phyloP scores from a whole-genome alignment of 1,284 basidiomycete species.

The Xerocomus nothofagi region DNA sequence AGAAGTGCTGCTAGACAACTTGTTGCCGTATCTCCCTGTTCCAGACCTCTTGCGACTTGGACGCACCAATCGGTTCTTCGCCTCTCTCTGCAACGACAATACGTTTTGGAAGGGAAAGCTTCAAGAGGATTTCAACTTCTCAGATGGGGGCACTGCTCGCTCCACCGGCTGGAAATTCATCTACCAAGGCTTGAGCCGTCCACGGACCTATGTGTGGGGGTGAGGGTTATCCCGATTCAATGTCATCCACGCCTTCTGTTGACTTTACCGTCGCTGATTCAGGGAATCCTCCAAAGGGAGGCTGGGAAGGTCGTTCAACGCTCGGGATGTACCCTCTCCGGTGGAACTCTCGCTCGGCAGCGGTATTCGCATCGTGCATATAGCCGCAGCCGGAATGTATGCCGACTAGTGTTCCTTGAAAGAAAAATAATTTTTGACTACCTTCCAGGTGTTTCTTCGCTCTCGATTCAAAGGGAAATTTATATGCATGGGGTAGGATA shows the following conservation, averaged over 20 bases:
- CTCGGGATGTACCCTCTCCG: constrained; percentile 59
- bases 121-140: constrained; percentile 76
- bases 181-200: constrained; percentile 64
- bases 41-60: constrained; percentile 60
- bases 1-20: constrained; percentile 73
- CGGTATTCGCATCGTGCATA: constrained; percentile 63
- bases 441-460: constrained; percentile 73
- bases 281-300: constrained; percentile 61
- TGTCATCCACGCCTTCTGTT: constrained; percentile 1
- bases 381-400: constrained; percentile 81
- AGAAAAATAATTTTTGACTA: constrained; percentile 4
- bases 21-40: constrained; percentile 62
- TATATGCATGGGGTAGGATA: constrained; percentile 80
- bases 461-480: constrained; percentile 67
- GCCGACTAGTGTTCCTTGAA: constrained; percentile 23
- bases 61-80: constrained; percentile 58
- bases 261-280: constrained; percentile 4
- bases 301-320: constrained; percentile 49
- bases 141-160: constrained; percentile 64
- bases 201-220: constrained; percentile 81
- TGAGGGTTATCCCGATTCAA: constrained; percentile 36
- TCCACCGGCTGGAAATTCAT: constrained; percentile 77
- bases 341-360: constrained; percentile 53
- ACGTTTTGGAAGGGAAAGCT: constrained; percentile 78
- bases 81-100: constrained; percentile 65